These are phyloP conservation scores for Pseudocercospora crystallina DNA, from an alignment of 2,329 filamentous ascomycete species.

Conservation along the genomic window DNA sequence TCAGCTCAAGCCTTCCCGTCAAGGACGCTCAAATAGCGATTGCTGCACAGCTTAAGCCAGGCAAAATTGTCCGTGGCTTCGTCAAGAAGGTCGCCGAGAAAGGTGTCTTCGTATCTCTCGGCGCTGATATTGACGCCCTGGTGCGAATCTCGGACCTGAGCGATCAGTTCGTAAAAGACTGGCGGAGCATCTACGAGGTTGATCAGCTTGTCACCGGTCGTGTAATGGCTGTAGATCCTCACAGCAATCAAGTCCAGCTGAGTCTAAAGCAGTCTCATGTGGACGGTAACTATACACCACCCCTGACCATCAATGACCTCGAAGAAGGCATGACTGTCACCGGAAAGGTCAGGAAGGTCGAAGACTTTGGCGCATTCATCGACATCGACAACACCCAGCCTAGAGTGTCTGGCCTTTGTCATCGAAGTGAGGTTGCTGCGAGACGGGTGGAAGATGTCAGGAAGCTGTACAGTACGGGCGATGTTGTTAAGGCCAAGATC, in stretches of 20 bases:
- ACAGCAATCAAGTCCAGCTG: constrained; percentile 73
- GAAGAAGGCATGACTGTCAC: constrained; percentile 78
- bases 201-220: constrained; percentile 91
- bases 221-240: constrained; percentile 68
- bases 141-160: constrained; percentile 87
- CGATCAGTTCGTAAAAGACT: constrained; percentile 89
- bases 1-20: constrained; percentile 80
- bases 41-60: constrained; percentile 68
- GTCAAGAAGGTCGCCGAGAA: constrained; percentile 87
- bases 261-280: constrained; percentile 83
- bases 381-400: constrained; percentile 75
- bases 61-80: constrained; percentile 85
- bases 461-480: constrained; percentile 85
- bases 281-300: constrained; percentile 73
- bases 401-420: constrained; percentile 90
- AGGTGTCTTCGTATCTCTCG: constrained; percentile 82
- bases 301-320: constrained; percentile 73
- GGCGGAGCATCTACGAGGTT: constrained; percentile 84
- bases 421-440: constrained; percentile 88
- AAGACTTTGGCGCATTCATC: constrained; percentile 94
- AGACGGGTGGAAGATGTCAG: constrained; percentile 77
- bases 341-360: constrained; percentile 88
- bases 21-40: constrained; percentile 77
- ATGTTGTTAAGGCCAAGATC: constrained; percentile 89
- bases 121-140: constrained; percentile 76